Evolutionary conservation across 2,329 filamentous ascomycete genomes (phyloP), one percentile per base, ranked within the genome.

Genomic region (Alternaria dauci): DNA sequence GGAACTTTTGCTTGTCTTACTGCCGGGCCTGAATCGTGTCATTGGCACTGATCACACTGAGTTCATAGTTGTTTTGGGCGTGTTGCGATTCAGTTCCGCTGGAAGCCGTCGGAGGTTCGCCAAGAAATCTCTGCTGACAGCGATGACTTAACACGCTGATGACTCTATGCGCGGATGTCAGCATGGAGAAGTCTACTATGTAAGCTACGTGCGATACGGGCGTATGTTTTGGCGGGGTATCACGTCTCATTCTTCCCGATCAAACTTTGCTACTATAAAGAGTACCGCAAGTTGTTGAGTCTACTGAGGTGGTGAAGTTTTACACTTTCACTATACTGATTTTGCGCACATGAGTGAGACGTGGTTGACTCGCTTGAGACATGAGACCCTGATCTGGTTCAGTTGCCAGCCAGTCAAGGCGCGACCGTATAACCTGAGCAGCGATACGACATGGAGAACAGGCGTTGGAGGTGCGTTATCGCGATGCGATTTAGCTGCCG

Each of bases 31-130:
- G 48, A 26, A 30, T 36, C 41, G 47, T 47, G 43, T 56, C n/a
- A 39, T 32, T 50, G 18, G 61, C 63, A 56, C 48, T 59, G 65
- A 55, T 56, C 62, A 41, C 62, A 36, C 28, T 12, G 53, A 43
- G 65, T 52, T 44, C 61, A 56, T 42, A 20, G 57, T 59, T 25
- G 60, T 43, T 32, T 34, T 42, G 42, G 14, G 30, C 39, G 34
- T 36, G 32, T 51, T 32, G 41, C 44, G 34, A 52, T 36, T 61
- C 25, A 50, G 48, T 63, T 71, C 68, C 67, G 69, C 62, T 20
- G 54, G 23, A 38, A 62, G 66, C 69, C 68, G 69, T 68, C 68
- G 69, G 59, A 42, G 52, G 50, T 47, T 53, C 56, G 58, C 62
- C 58, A 55, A 59, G 59, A 41, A 16, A 39, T 51, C 12, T 23